Evolutionary conservation across 139 green algal genomes (phyloP).

Genomic region (Picochlorum sp.): DNA sequence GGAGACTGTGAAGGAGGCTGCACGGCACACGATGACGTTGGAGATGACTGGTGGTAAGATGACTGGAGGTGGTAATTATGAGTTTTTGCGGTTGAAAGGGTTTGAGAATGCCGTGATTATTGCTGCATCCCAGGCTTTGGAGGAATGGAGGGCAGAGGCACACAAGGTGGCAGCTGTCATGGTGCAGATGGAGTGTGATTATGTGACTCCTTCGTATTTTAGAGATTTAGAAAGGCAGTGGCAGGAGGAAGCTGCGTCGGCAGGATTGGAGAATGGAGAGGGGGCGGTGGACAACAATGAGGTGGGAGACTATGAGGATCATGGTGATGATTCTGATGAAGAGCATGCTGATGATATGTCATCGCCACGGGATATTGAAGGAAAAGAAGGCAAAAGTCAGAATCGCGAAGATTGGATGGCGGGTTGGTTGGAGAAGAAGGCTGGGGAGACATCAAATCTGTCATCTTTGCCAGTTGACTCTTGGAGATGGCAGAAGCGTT

Average conservation of each 20-base stretch:
- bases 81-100: conserved; percentile 56
- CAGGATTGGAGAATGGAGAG: conserved; percentile 9
- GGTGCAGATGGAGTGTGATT: conserved; percentile 83
- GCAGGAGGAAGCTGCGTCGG: conserved; percentile 10
- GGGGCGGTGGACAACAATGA: conserved; percentile 16
- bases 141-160: conserved; percentile 56
- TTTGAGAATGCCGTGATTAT: conserved; percentile 75
- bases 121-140: conserved; percentile 54
- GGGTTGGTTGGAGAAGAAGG: conserved; percentile 58
- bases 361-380: not conserved
- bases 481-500: conserved; percentile 38
- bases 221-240: conserved; percentile 42
- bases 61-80: not conserved
- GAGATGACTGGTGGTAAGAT: conserved; percentile 7
- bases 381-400: not conserved
- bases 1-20: conserved; percentile 23
- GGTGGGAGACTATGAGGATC: not conserved
- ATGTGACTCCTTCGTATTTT: conserved; percentile 82
- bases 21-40: conserved; percentile 14
- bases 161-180: conserved; percentile 60
- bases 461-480: conserved; percentile 34
- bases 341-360: not conserved
- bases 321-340: conserved; percentile 14
- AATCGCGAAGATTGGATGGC: conserved; percentile 24
- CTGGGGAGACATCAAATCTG: conserved; percentile 40